These are phyloP conservation scores for Fraxinus latifolia DNA, from an alignment of 305 asterid species.

Conservation along the genomic window DNA sequence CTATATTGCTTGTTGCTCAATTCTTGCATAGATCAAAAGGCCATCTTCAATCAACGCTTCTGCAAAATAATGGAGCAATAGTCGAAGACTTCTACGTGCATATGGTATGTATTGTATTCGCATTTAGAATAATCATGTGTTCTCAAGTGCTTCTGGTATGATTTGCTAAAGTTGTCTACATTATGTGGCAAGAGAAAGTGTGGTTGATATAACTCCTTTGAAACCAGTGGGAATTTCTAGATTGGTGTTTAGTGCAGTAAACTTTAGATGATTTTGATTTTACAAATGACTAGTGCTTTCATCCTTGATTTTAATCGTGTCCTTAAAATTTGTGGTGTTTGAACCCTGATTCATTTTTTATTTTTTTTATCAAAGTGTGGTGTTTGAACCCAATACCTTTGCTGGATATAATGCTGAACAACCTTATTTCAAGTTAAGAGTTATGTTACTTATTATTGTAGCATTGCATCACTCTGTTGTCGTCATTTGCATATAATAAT, in stretches of 20 bases:
- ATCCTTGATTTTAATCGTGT: not conserved
- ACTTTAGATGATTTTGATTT: constrained; percentile 13
- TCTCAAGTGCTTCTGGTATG: constrained; percentile 12
- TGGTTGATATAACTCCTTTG: constrained; percentile 12
- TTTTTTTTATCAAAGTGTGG: not conserved
- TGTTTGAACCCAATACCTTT: not conserved
- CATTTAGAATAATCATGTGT: constrained; percentile 15
- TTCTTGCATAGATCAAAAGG: constrained; percentile 86
- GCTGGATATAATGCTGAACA: not conserved
- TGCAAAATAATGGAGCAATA: constrained; percentile 64
- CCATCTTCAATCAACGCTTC: constrained; percentile 90
- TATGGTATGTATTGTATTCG: constrained; percentile 52
- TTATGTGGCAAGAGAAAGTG: constrained; percentile 8
- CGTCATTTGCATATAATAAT: not conserved
- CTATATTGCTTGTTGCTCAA: constrained; percentile 84
- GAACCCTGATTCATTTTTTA: not conserved
- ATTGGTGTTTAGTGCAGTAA: not conserved
- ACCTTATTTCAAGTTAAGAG: not conserved
- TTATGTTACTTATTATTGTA: not conserved
- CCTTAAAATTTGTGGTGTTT: not conserved
- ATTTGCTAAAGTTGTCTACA: constrained; percentile 1
- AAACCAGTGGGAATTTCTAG: constrained; percentile 13
- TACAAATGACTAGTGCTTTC: constrained; percentile 6
- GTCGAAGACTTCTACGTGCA: constrained; percentile 86
- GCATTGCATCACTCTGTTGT: not conserved